phyloP scores from a whole-genome alignment of 768 basidiomycete species.

The Russula sp. region DNA sequence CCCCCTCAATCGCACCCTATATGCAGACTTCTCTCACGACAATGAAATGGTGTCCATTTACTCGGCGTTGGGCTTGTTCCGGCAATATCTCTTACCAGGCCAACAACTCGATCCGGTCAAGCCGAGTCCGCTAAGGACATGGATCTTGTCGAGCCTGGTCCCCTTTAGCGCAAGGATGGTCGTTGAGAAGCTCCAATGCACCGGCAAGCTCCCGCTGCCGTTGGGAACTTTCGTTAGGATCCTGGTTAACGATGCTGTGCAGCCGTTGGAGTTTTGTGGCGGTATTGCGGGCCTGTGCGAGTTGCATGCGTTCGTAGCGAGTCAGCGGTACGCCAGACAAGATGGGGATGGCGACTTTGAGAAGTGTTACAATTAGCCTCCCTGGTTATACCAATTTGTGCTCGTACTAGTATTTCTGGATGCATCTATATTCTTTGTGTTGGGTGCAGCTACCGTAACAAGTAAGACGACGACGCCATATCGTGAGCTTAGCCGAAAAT shows the following conservation, averaged over 20 bases:
- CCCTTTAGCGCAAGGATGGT: slow-evolving; percentile 75
- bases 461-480: too few species aligned
- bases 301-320: slow-evolving; percentile 59
- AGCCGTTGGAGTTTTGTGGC: slow-evolving; percentile 56
- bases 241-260: slow-evolving; percentile 71
- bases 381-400: background rate
- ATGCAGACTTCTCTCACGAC: slow-evolving; percentile 83
- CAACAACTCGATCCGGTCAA: slow-evolving; percentile 27
- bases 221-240: slow-evolving; percentile 50
- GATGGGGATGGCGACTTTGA: slow-evolving; percentile 71
- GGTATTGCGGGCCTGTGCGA: slow-evolving; percentile 55
- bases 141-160: slow-evolving; percentile 55
- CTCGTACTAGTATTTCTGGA: background rate
- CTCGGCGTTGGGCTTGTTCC: slow-evolving; percentile 46
- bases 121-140: slow-evolving; percentile 32
- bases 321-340: slow-evolving; percentile 61
- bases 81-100: slow-evolving; percentile 8
- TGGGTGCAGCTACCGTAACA: too few species aligned
- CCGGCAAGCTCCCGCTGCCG: slow-evolving; percentile 1
- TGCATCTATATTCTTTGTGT: background rate
- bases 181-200: slow-evolving; percentile 60
- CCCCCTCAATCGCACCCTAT: slow-evolving; percentile 58
- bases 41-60: slow-evolving; percentile 80
- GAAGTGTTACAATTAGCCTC: slow-evolving; percentile 36
- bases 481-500: too few species aligned